These are phyloP conservation scores for Penicillium sp. DNA, from an alignment of 2,329 filamentous ascomycete species.

Conservation along the genomic window DNA sequence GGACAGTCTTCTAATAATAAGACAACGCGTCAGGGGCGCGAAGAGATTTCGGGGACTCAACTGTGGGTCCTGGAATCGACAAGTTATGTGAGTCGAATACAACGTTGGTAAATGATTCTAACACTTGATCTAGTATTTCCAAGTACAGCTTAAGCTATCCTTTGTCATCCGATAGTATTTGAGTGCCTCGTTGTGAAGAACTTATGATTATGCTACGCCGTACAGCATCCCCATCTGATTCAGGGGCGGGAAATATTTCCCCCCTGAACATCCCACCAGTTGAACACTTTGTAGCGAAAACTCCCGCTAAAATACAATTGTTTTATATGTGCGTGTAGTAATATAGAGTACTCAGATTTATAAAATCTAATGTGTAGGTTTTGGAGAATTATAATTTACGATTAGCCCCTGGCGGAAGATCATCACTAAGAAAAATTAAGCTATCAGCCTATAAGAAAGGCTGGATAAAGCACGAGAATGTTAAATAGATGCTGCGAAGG, in stretches of 20 bases:
- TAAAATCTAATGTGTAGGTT: neutral
- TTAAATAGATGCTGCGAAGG: too few relatives aligned
- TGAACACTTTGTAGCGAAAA: neutral
- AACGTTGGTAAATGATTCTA: conserved; percentile 6
- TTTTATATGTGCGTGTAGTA: neutral
- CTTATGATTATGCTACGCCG: neutral
- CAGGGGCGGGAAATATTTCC: neutral
- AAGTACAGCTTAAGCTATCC: neutral
- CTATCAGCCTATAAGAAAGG: neutral
- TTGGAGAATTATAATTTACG: neutral
- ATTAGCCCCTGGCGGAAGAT: neutral
- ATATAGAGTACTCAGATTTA: neutral
- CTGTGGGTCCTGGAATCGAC: conserved; percentile 5
- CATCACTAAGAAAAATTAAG: neutral
- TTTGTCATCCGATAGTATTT: neutral
- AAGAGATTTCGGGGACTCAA: conserved; percentile 10
- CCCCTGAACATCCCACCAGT: neutral
- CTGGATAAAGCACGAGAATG: too few relatives aligned
- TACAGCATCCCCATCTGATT: neutral
- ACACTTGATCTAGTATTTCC: neutral
- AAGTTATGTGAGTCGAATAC: conserved; percentile 1
- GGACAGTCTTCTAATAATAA: neutral
- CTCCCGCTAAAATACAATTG: neutral
- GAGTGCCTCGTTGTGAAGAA: neutral
- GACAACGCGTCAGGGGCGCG: conserved; percentile 9